Conservation (phyloP, 108 stramenopile species). For the Nitzschia putrida region DNA sequence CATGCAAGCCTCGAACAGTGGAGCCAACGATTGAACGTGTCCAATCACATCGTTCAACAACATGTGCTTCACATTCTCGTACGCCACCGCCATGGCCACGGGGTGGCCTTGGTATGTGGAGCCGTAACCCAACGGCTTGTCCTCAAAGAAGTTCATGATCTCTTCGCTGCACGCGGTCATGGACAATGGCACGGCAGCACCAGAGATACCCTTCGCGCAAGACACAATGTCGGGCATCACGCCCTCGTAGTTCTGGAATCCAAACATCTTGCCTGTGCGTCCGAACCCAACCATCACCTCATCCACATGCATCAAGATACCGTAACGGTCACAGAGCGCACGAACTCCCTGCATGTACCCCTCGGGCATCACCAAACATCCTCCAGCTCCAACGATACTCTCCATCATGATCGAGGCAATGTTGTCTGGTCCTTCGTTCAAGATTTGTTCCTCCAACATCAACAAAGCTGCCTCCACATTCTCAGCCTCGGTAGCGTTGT, state of each 20-base stretch:
- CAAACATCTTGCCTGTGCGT: slow-evolving; percentile 92
- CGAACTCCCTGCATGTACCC: slow-evolving; percentile 78
- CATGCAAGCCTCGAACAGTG: slow-evolving; percentile 56
- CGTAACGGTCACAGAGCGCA: slow-evolving; percentile 84
- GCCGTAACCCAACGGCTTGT: slow-evolving; percentile 65
- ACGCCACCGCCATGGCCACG: slow-evolving; percentile 65
- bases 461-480: slow-evolving; percentile 41
- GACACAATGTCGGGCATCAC: slow-evolving; percentile 93
- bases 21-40: slow-evolving; percentile 47
- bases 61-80: slow-evolving; percentile 60
- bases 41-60: slow-evolving; percentile 52
- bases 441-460: slow-evolving; percentile 71
- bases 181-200: slow-evolving; percentile 50
- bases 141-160: slow-evolving; percentile 67
- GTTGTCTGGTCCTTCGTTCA: slow-evolving; percentile 64
- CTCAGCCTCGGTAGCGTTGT: slow-evolving; percentile 48
- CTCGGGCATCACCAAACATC: slow-evolving; percentile 72
- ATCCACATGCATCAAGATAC: slow-evolving; percentile 90
- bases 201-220: slow-evolving; percentile 83
- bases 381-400: slow-evolving; percentile 92
- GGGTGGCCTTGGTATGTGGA: slow-evolving; percentile 67
- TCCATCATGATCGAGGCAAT: slow-evolving; percentile 94
- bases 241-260: slow-evolving; percentile 85
- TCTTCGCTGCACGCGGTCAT: slow-evolving; percentile 54
- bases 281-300: slow-evolving; percentile 98